Evolutionary conservation across 441 rosid species (phyloP).

Genomic region (Corymbia calophylla): DNA sequence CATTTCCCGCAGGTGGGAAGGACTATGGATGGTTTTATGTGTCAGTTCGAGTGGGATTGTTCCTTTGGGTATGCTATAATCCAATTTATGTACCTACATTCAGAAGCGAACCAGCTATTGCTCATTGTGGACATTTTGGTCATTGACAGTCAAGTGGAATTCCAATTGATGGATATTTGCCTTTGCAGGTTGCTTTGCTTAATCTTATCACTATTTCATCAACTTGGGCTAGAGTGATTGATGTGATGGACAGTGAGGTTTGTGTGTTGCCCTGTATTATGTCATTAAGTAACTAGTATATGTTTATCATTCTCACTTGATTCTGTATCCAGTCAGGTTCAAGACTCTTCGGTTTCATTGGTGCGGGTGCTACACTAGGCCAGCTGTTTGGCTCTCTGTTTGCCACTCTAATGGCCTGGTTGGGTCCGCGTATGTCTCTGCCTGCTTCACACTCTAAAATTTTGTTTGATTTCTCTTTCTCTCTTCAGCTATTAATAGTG

Average conservation of each 20-base stretch:
- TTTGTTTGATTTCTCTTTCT: background rate
- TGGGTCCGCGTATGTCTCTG: slow-evolving; percentile 72
- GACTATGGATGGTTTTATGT: slow-evolving; percentile 63
- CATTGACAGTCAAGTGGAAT: background rate
- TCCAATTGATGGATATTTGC: background rate
- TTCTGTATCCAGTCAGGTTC: slow-evolving; percentile 82
- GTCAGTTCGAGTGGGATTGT: slow-evolving; percentile 79
- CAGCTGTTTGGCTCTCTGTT: slow-evolving; percentile 92
- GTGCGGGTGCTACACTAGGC: slow-evolving; percentile 97
- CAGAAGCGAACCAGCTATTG: background rate
- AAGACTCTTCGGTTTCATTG: slow-evolving; percentile 91
- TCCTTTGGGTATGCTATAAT: slow-evolving; percentile 68
- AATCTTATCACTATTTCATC: slow-evolving; percentile 91
- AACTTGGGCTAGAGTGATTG: slow-evolving; percentile 95
- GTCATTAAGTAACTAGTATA: background rate
- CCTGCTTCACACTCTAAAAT: slow-evolving; percentile 1
- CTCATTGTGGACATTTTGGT: background rate
- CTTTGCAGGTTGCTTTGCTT: slow-evolving; percentile 71
- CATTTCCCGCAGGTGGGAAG: slow-evolving; percentile 33
- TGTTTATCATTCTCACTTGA: slow-evolving; percentile 17
- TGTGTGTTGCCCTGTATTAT: slow-evolving; percentile 4
- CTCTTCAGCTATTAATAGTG: background rate
- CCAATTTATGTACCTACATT: slow-evolving; percentile 4
- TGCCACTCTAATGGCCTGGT: slow-evolving; percentile 81
- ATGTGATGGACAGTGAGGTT: slow-evolving; percentile 92